A percentile compares a stretch with the other conserved stretches of the same genome.
These are phyloP conservation scores for Phytophthora sojae DNA, from an alignment of 352 stramenopile genomes.

Conservation along the genomic window DNA sequence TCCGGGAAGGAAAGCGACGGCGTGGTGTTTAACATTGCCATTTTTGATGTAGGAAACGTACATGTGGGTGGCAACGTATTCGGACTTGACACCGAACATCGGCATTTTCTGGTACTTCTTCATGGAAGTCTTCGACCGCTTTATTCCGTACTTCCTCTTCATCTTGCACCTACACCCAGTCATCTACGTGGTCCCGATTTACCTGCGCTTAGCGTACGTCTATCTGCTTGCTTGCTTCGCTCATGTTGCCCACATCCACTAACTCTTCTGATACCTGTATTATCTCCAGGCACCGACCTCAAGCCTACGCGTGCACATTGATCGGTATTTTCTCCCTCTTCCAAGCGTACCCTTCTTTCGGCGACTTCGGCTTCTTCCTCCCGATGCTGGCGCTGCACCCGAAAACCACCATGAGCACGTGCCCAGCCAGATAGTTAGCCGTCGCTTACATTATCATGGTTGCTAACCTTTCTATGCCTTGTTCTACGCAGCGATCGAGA, in stretches of 20 bases:
- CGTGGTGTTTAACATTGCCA: background rate
- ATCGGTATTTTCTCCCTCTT: slow-evolving; percentile 84
- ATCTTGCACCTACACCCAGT: slow-evolving; percentile 82
- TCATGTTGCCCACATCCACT: background rate
- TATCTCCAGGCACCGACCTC: slow-evolving; percentile 61
- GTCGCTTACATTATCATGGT: too few species aligned
- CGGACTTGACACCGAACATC: slow-evolving; percentile 85
- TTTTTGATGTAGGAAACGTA: slow-evolving; percentile 69
- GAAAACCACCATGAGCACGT: slow-evolving; percentile 80
- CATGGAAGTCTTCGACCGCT: slow-evolving; percentile 89
- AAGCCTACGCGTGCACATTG: slow-evolving; percentile 70
- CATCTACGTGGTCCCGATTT: slow-evolving; percentile 85
- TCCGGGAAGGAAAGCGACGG: background rate
- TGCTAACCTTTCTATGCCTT: background rate
- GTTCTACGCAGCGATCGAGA: slow-evolving; percentile 64
- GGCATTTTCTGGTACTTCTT: slow-evolving; percentile 93
- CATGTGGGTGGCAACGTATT: slow-evolving; percentile 81
- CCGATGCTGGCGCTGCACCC: slow-evolving; percentile 72
- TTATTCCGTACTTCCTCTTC: slow-evolving; percentile 87
- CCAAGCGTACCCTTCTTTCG: slow-evolving; percentile 80
- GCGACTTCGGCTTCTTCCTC: slow-evolving; percentile 85
- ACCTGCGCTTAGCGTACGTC: slow-evolving; percentile 75
- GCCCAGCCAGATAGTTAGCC: too few species aligned
- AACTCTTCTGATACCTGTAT: slow-evolving; percentile 5
- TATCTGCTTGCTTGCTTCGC: background rate